These are phyloP conservation scores for Plasmodium fragile DNA, from an alignment of 169 alveolate genomes.

Conservation along the genomic window DNA sequence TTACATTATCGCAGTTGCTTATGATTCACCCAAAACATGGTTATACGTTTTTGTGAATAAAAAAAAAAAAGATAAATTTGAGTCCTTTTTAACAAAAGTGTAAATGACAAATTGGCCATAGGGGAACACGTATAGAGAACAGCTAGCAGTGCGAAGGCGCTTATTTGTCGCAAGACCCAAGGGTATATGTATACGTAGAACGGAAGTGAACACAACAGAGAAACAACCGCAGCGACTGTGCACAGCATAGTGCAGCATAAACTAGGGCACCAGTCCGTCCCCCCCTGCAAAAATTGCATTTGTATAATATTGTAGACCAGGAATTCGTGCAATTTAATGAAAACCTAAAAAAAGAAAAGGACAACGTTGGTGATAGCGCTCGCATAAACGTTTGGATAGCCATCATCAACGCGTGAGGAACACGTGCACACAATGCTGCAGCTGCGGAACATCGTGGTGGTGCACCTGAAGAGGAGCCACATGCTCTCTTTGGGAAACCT, in stretches of 20 bases:
- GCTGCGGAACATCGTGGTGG: conserved; percentile 51
- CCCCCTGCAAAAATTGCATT: background rate
- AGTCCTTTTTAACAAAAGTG: background rate
- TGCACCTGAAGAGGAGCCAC: conserved; percentile 60
- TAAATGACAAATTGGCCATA: background rate
- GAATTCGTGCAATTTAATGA: conserved; percentile 6
- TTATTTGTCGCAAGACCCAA: background rate
- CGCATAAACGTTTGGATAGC: background rate
- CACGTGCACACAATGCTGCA: conserved; percentile 35
- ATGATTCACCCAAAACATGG: background rate
- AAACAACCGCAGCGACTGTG: background rate
- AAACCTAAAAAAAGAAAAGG: conserved; percentile 11
- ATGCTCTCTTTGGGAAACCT: conserved; percentile 12
- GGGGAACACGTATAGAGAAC: background rate
- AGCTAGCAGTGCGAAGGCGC: background rate
- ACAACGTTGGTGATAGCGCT: background rate
- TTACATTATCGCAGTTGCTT: background rate
- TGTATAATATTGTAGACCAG: background rate
- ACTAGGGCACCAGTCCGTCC: background rate
- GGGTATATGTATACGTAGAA: background rate
- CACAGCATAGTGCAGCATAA: background rate
- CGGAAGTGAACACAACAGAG: background rate
- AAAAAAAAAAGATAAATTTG: background rate
- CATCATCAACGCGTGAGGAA: background rate
- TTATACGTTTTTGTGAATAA: background rate